Evolutionary conservation across 495 filamentous ascomycete genomes (phyloP).

Genomic region (Penicillium bovifimosum): DNA sequence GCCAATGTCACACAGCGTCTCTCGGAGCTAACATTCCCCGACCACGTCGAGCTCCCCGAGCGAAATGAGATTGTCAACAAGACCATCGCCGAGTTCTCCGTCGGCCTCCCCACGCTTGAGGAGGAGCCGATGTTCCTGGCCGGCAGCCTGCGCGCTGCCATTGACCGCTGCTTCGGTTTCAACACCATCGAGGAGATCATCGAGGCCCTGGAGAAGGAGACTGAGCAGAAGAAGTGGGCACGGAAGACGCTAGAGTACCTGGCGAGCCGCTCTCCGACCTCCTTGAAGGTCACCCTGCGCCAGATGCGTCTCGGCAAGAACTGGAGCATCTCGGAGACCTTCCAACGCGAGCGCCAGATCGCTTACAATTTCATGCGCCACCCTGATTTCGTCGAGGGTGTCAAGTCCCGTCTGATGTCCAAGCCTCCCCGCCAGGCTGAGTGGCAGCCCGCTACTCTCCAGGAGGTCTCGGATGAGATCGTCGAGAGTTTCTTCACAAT

Average conservation of each 20-base stretch:
- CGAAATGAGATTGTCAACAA: conserved; percentile 67
- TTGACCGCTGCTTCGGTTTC: conserved; percentile 77
- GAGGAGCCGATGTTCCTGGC: conserved; percentile 58
- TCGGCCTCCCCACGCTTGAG: conserved; percentile 63
- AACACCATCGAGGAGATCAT: conserved; percentile 65
- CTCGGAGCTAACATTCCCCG: conserved; percentile 80
- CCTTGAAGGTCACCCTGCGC: conserved; percentile 72
- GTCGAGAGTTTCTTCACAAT: conserved; percentile 58
- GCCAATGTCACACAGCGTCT: conserved; percentile 76
- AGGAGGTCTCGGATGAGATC: conserved; percentile 48
- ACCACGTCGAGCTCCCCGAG: conserved; percentile 54
- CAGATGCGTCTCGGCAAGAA: conserved; percentile 68
- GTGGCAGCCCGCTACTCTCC: conserved; percentile 69
- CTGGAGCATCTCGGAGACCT: conserved; percentile 79
- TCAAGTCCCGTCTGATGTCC: conserved; percentile 65
- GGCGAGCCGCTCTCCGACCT: conserved; percentile 70
- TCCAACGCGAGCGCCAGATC: conserved; percentile 74
- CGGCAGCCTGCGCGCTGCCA: conserved; percentile 63
- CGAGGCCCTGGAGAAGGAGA: conserved; percentile 56
- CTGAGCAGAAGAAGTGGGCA: conserved; percentile 62
- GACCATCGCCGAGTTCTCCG: conserved; percentile 87
- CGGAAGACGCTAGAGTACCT: conserved; percentile 64
- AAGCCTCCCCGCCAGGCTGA: conserved; percentile 53
- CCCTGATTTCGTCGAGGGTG: conserved; percentile 83
- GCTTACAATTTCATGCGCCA: conserved; percentile 78